phyloP scores from a whole-genome alignment of 2,329 filamentous ascomycete species.

The Chrysoporthe cubensis region DNA sequence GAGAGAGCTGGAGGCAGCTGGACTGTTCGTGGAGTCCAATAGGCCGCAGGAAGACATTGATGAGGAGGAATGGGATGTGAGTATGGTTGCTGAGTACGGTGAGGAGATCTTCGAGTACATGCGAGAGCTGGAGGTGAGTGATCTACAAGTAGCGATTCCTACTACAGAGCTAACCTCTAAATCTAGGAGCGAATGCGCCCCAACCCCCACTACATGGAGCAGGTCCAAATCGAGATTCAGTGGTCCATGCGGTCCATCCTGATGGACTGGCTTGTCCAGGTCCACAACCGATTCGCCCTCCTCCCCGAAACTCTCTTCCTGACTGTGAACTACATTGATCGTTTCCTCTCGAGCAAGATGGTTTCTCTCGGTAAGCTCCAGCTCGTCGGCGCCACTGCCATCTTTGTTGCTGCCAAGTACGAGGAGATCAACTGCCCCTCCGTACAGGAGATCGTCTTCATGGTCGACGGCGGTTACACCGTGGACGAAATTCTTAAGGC shows the following conservation, averaged over 20 bases:
- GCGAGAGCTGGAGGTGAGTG: constrained; percentile 78
- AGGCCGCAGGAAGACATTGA: constrained; percentile 76
- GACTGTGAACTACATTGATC: constrained; percentile 95
- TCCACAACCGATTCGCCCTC: constrained; percentile 87
- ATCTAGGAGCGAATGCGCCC: constrained; percentile 59
- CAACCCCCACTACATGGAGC: constrained; percentile 92
- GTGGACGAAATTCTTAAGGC: constrained; percentile 94
- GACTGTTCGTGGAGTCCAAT: constrained; percentile 67
- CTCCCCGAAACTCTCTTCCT: constrained; percentile 95
- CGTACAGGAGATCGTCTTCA: constrained; percentile 93
- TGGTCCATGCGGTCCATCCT: constrained; percentile 98
- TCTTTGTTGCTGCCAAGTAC: constrained; percentile 96
- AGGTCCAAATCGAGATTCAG: constrained; percentile 89
- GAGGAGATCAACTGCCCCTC: constrained; percentile 99
- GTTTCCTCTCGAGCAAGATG: constrained; percentile 92
- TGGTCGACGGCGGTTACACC: constrained; percentile 92
- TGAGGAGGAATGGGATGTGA: constrained; percentile 90
- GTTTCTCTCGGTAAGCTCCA: constrained; percentile 95
- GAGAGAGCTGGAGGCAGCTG: constrained; percentile 72
- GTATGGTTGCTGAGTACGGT: constrained; percentile 96
- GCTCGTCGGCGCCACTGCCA: constrained; percentile 91
- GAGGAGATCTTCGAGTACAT: constrained; percentile 96
- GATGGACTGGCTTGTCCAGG: constrained; percentile 98
- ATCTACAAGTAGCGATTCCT: not conserved
- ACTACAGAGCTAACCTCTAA: constrained; percentile 33